Evolutionary conservation across 805 yeast genomes (phyloP), one percentile per base, ranked within the genome.

Genomic region (Isabelozyma rhagii): DNA sequence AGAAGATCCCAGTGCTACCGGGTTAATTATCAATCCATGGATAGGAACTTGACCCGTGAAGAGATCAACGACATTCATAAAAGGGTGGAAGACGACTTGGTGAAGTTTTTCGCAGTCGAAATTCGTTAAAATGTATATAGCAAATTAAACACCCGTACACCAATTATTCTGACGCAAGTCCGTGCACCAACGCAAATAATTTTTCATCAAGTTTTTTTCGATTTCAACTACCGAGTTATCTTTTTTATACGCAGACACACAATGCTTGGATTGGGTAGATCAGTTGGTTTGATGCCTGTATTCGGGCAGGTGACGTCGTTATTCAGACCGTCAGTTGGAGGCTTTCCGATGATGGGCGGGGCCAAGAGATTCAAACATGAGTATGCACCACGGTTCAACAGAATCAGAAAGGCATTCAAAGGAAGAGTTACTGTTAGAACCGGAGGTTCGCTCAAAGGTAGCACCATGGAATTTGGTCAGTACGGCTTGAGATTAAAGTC

Each of bases 21-120:
- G 57, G 80, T 94, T 51, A 86, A 87, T 63, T 94, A 90, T 70
- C 98, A 94, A 71, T 87, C 97, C 1, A 92, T 94, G 97, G 97
- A 93, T 59, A 81, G 97, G 60, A 87, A 87, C 50, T 74, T 94
- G 57, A 89, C 96, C 25, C 90, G 87, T 63, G 85, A 81, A 1
- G 98, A 94, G 65, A 79, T 94, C 48, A 93, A 93, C 62, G 74
- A 60, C 1, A 71, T 90, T 44, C 96, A 94, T 62, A 79, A 79
- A 1, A 64, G 71, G 39, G 88, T 93, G 25, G 82, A 89, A 53
- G 57, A 64, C 0, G 79, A 78, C n/a, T 74, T 94, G 55, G 71
- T 68, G 15, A 62, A 72, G 5, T 71, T 64, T 43, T 85, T 77
- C 59, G 71, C 74, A 3, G 84, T 91, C 8, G 84, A 81, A 55